Percentiles rank a stretch among this genome's conserved stretches.
phyloP scores from a whole-genome alignment of 2,329 filamentous ascomycete species.

The Neurospora crassa region DNA sequence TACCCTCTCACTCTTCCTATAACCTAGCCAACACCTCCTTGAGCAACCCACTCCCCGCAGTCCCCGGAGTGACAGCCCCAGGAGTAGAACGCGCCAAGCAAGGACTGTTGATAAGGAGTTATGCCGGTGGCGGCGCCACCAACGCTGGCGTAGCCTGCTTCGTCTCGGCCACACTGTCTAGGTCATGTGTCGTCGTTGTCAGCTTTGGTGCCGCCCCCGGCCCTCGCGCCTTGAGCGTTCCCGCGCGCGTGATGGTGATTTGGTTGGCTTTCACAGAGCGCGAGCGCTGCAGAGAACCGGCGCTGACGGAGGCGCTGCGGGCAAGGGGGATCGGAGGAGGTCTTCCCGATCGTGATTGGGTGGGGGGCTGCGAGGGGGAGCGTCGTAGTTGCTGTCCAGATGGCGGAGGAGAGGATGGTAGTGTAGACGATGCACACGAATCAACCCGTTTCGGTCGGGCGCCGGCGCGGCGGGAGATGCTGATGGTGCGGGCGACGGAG shows the following conservation, averaged over 20 bases:
- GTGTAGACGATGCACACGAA: slow-evolving; percentile 47
- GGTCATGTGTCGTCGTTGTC: slow-evolving; percentile 13
- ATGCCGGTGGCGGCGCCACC: slow-evolving; percentile 23
- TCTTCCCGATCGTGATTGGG: slow-evolving; percentile 3
- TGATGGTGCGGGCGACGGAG: slow-evolving; percentile 60
- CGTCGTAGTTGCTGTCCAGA: slow-evolving; percentile 16
- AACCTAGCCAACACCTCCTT: not conserved
- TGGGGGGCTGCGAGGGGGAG: not conserved
- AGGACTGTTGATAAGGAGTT: not conserved
- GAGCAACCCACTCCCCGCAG: not conserved
- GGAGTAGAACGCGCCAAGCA: not conserved
- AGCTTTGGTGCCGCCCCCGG: not conserved
- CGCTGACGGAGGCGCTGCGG: slow-evolving; percentile 4
- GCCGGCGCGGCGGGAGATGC: slow-evolving; percentile 38
- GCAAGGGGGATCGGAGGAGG: slow-evolving; percentile 13
- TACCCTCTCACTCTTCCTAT: not conserved
- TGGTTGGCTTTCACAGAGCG: slow-evolving; percentile 3
- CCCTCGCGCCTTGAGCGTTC: not conserved
- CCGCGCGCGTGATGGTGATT: slow-evolving; percentile 14
- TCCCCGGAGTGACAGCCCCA: not conserved
- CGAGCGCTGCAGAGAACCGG: slow-evolving; percentile 2
- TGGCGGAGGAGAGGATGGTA: slow-evolving; percentile 35
- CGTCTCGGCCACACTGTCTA: slow-evolving; percentile 29
- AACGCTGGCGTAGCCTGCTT: slow-evolving; percentile 36
- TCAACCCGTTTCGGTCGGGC: not conserved